A percentile compares a stretch with the other conserved stretches of the same genome.
Conservation (phyloP, 2,329 filamentous ascomycete genomes). For the Colletotrichum horii region DNA sequence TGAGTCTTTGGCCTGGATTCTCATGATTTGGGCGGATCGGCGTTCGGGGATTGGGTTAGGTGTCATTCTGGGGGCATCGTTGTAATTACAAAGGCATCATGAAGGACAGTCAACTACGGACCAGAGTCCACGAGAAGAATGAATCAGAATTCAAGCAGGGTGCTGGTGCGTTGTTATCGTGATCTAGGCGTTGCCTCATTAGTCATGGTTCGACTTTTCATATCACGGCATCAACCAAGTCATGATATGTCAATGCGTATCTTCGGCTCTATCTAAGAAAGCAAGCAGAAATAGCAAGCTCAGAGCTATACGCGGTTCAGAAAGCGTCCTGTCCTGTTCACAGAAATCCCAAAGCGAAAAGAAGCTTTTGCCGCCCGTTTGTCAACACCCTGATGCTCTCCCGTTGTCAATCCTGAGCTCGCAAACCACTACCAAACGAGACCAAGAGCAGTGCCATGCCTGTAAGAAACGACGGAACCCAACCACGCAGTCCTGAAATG, state of each 20-base stretch:
- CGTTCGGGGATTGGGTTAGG: constrained; percentile 8
- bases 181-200: background rate
- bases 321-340: background rate
- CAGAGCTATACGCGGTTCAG: background rate
- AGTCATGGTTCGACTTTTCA: too few relatives aligned
- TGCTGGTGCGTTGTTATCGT: background rate
- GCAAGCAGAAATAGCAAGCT: background rate
- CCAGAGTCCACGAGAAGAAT: background rate
- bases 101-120: background rate
- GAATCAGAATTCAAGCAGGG: background rate
- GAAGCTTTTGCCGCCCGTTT: background rate
- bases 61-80: constrained; percentile 14
- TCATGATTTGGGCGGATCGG: background rate
- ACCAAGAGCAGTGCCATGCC: background rate
- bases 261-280: background rate
- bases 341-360: background rate
- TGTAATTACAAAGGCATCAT: constrained; percentile 7
- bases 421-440: background rate
- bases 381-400: background rate
- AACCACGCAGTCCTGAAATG: background rate
- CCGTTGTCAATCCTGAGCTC: background rate
- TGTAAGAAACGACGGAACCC: background rate
- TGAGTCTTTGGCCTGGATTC: background rate
- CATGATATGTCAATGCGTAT: background rate
- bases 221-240: background rate